phyloP scores from a whole-genome alignment of 306 rosid species.

The Alnus glutinosa region DNA sequence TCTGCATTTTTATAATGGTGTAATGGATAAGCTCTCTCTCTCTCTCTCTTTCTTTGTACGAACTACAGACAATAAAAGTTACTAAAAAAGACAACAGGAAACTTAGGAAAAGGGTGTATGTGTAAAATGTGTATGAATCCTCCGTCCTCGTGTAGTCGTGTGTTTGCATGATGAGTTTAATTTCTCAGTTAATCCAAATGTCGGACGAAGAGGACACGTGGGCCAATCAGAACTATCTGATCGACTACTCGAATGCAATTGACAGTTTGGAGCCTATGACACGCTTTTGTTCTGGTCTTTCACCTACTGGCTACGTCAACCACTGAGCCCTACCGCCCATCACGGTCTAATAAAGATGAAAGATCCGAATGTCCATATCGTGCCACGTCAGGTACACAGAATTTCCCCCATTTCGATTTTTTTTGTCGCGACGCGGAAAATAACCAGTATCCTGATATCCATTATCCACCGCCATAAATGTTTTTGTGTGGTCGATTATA shows the following conservation, averaged over 20 bases:
- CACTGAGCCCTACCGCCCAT: constrained; percentile 20
- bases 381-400: constrained; percentile 21
- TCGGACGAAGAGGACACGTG: constrained; percentile 32
- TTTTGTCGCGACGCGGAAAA: constrained; percentile 10
- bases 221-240: constrained; percentile 28
- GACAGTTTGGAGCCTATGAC: constrained; percentile 1
- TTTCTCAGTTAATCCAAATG: background rate
- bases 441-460: background rate
- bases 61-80: constrained; percentile 28
- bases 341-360: background rate
- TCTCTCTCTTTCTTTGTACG: constrained; percentile 19
- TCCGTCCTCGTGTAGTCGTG: no score
- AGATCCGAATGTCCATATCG: constrained; percentile 3
- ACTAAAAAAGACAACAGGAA: background rate
- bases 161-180: no score
- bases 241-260: background rate
- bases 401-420: background rate
- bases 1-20: constrained; percentile 28
- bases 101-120: constrained; percentile 17
- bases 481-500: no score
- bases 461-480: background rate
- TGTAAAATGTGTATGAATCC: background rate
- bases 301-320: background rate
- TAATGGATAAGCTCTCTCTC: constrained; percentile 36
- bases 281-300: constrained; percentile 5